These are phyloP conservation scores for Wallacemonas sp. DNA, from an alignment of 208 protist species.

Conservation along the genomic window DNA sequence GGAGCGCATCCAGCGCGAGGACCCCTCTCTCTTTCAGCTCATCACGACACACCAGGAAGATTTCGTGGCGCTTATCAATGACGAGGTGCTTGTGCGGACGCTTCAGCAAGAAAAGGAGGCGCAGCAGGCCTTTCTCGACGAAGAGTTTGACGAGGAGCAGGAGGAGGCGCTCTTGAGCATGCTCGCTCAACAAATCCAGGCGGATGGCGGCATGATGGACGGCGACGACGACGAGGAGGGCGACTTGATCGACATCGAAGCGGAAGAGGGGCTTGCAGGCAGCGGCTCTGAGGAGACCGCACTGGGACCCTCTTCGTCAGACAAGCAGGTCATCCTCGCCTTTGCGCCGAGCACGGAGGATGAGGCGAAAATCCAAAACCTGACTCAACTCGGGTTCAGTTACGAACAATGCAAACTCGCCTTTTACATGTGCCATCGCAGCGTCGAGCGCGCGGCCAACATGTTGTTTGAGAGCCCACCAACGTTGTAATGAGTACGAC, in stretches of 20 bases:
- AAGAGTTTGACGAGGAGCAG: constrained; percentile 22
- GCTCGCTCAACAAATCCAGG: constrained; percentile 8
- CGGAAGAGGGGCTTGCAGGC: too few relatives aligned
- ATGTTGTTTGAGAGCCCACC: constrained; percentile 88
- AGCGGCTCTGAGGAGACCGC: too few relatives aligned
- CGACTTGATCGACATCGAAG: constrained; percentile 1
- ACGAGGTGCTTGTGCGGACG: constrained; percentile 54
- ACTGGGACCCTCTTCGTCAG: constrained; percentile 18
- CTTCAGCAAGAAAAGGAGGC: constrained; percentile 34
- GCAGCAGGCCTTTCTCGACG: constrained; percentile 14
- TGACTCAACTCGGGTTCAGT: constrained; percentile 82
- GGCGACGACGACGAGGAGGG: constrained; percentile 27
- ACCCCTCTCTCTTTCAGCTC: constrained; percentile 79
- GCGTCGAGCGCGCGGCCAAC: constrained; percentile 83
- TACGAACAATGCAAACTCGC: constrained; percentile 83
- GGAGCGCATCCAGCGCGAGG: constrained; percentile 64
- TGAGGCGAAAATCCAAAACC: constrained; percentile 81
- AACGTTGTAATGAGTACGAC: constrained; percentile 38
- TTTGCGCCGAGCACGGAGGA: constrained; percentile 73
- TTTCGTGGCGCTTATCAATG: constrained; percentile 83
- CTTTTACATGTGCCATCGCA: constrained; percentile 80
- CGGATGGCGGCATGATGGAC: constrained; percentile 15
- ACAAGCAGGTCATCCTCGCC: constrained; percentile 51
- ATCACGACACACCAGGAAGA: constrained; percentile 74
- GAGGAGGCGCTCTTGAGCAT: constrained; percentile 14